Base-by-base conservation (phyloP, 2,329 filamentous ascomycete species). In the Xylaria sp. region DNA sequence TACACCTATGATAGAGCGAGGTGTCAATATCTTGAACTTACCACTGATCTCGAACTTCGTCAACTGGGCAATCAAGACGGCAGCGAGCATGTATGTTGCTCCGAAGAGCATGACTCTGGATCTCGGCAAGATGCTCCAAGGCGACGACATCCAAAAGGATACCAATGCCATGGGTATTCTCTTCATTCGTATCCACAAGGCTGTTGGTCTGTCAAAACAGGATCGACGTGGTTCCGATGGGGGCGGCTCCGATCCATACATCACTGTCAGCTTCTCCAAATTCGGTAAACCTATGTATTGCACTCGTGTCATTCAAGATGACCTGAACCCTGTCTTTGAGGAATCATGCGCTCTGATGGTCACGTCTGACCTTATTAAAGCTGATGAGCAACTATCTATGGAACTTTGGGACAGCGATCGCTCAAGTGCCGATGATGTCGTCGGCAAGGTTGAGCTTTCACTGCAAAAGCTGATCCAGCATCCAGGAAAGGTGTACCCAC, bases 281-380 rank as follows among this genome's bases (percentile, higher is more conserved):
- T 98, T 98, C 75, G 93, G 92, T 66, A 99, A 99, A 82, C 95
- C 95, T 1, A 97, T 97, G 88, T 98, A 97, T 81, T 98, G 94
- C 81, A 98, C 96, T 1, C 90, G 96, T 57, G 94, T 98, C 61
- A 98, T 98, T 72, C 94, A 95, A 62, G 95, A 98, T 77, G 92
- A 98, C 74, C 86, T 97, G 64, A 97, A 98, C 76, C 96, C 96
- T 0, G 86, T 97, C 4, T 98, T 97, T 84, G 92, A 96, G 76
- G 96, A 98, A 81, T 92, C 89, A 1, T 90, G 93, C 52, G 94
- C 93, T 1, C 85, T 98, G 20, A 84, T 98, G 18, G 93, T 99
- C 6, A 97, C 93, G 0, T 88, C 93, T 0, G 94, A 98, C 72
- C 86, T 97, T 63, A 93, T 98, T 83, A 97, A 96, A 81, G 95